Base-by-base conservation (phyloP, 148 eudicot genomes). In the Polygonum aviculare region DNA sequence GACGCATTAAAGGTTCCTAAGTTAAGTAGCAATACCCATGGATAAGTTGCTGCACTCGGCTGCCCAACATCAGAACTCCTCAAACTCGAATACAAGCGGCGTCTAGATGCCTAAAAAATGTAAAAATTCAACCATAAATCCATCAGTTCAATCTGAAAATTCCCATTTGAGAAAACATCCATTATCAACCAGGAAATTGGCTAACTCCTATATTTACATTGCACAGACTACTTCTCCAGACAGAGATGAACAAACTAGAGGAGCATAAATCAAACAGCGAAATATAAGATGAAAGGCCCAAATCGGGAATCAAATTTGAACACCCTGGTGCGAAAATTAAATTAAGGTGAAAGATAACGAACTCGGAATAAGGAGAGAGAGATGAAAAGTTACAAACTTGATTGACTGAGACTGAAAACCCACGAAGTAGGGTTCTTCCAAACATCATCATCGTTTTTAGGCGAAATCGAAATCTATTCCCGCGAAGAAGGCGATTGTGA, bases 11-110 rank as follows among this genome's bases (percentile, higher is more conserved):
- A 48, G 9, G 15, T 3, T 71, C 26, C 35, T 44, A 72, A n/a
- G 33, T 77, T 45, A 40, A 75, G 73, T 35, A 73, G 12, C 33
- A 80, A 52, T 84, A 93, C 98, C 85, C 91, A 89, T 81, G 98
- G 98, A 80, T 93, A 96, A 81, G 92, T 87, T 65, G 83, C 79
- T 47, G 94, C 78, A 44, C 92, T 87, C 59, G 98, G 98, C 80
- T 93, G 98, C 73, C 98, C 98, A 79, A 88, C 86, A 85, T 93
- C 96, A 22, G 72, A 76, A 36, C 74, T 69, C 59, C 73, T 67
- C 65, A 79, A 72, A 31, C 85, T 81, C 33, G 88, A 87, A 79
- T 81, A 88, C 65, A 72, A 36, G 49, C 78, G 79, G 72, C 77
- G 55, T 76, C 80, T 57, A 5, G 77, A 76, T 44, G 80, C 87